Conservation (phyloP, 2,329 filamentous ascomycete genomes). For the Bipolaris oryzae region DNA sequence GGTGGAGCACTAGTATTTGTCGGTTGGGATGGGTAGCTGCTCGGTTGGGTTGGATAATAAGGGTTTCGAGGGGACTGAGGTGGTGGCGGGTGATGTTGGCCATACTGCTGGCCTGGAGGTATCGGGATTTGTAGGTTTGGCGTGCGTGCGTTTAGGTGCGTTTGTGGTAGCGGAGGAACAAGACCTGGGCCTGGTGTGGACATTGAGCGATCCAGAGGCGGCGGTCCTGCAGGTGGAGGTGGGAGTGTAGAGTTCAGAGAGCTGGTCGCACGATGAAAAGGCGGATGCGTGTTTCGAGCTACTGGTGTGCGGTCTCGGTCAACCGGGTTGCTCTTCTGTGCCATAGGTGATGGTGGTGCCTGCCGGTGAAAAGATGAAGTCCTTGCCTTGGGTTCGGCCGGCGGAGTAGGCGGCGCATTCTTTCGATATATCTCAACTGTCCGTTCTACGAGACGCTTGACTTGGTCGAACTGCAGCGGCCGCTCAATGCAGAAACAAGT, state of each 20-base stretch:
- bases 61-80: constrained; percentile 17
- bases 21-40: constrained; percentile 6
- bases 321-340: constrained; percentile 8
- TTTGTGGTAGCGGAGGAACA: constrained; percentile 15
- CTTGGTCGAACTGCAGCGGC: constrained; percentile 43
- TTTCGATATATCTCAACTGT: constrained; percentile 47
- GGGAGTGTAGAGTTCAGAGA: constrained; percentile 19
- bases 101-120: constrained; percentile 3
- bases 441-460: constrained; percentile 47
- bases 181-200: constrained; percentile 32
- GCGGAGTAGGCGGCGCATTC: constrained; percentile 23
- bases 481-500: constrained; percentile 45
- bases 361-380: constrained; percentile 32
- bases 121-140: constrained; percentile 25
- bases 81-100: constrained; percentile 3
- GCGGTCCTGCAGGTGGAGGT: constrained; percentile 22
- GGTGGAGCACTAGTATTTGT: background rate
- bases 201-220: constrained; percentile 34
- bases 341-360: constrained; percentile 14
- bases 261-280: constrained; percentile 31
- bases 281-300: constrained; percentile 22
- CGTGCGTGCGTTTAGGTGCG: constrained; percentile 17
- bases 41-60: background rate
- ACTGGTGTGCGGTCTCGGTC: constrained; percentile 38
- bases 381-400: constrained; percentile 15